Evolutionary conservation across 164 flowering plant species (phyloP).

Genomic region (Macadamia tetraphylla): DNA sequence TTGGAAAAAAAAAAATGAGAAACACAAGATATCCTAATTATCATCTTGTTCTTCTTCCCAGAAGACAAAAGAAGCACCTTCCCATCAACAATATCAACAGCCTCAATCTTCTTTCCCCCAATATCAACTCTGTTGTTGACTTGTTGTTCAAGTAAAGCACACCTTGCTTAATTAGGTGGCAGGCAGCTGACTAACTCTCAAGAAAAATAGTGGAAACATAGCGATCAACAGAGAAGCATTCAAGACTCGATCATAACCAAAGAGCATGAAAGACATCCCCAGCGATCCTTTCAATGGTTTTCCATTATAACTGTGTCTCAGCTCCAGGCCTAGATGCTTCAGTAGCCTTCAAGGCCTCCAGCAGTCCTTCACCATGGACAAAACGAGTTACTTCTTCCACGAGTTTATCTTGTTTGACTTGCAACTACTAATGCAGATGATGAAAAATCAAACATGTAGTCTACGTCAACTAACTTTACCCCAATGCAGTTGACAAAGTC

Average conservation of each 20-base stretch:
- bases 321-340: constrained; percentile 77
- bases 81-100: constrained; percentile 65
- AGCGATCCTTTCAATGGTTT: constrained; percentile 57
- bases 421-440: no score
- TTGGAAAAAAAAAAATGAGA: no score
- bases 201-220: constrained; percentile 66
- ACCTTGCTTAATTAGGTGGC: constrained; percentile 73
- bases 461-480: no score
- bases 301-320: constrained; percentile 60
- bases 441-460: no score
- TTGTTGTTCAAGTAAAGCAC: constrained; percentile 69
- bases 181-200: constrained; percentile 71
- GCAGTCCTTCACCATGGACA: constrained; percentile 68
- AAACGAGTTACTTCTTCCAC: constrained; percentile 83
- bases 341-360: constrained; percentile 75
- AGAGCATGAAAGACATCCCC: constrained; percentile 68
- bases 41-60: constrained; percentile 80
- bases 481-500: no score
- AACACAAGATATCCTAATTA: constrained; percentile 37
- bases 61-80: constrained; percentile 71
- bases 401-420: no score
- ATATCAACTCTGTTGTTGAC: constrained; percentile 40
- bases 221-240: constrained; percentile 48
- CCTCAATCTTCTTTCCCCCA: constrained; percentile 58
- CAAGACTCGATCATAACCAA: constrained; percentile 44